Percentiles rank a stretch among this genome's conserved stretches.
Evolutionary conservation across 2,329 filamentous ascomycete species (phyloP).

Genomic region (Fusarium avenaceum): DNA sequence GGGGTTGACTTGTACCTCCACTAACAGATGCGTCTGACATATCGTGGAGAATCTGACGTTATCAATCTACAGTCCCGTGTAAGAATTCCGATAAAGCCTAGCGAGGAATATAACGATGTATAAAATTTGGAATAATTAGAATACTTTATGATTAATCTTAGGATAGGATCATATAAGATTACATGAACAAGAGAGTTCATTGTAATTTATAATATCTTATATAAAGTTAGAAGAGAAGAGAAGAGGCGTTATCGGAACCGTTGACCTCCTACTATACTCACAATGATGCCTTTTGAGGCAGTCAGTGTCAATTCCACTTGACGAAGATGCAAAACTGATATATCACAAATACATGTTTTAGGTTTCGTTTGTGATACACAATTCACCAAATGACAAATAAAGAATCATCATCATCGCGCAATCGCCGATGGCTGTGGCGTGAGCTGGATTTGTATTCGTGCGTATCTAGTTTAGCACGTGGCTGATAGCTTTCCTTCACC

Average conservation of each 20-base stretch:
- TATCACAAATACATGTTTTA: not conserved
- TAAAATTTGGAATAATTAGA: no score
- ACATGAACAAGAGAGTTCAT: no score
- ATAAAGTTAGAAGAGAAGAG: no score
- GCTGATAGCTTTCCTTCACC: conserved; percentile 33
- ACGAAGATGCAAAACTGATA: no score
- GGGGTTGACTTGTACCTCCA: conserved; percentile 40
- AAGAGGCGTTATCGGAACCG: no score
- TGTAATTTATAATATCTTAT: no score
- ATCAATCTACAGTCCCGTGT: conserved; percentile 3
- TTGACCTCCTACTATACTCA: not conserved
- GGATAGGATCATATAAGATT: no score
- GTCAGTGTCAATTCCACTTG: no score
- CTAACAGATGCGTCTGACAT: conserved; percentile 25
- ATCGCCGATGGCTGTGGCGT: conserved; percentile 13
- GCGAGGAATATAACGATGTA: no score
- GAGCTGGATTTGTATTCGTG: conserved; percentile 15
- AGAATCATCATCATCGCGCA: not conserved
- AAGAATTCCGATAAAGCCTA: no score
- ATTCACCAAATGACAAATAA: not conserved
- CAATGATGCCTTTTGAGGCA: no score
- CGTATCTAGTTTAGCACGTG: conserved; percentile 31
- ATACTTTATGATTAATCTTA: no score
- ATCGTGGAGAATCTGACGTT: conserved; percentile 33
- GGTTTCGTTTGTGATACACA: not conserved